Base-by-base conservation (phyloP, 768 basidiomycete species). In the Obba rivulosa region DNA sequence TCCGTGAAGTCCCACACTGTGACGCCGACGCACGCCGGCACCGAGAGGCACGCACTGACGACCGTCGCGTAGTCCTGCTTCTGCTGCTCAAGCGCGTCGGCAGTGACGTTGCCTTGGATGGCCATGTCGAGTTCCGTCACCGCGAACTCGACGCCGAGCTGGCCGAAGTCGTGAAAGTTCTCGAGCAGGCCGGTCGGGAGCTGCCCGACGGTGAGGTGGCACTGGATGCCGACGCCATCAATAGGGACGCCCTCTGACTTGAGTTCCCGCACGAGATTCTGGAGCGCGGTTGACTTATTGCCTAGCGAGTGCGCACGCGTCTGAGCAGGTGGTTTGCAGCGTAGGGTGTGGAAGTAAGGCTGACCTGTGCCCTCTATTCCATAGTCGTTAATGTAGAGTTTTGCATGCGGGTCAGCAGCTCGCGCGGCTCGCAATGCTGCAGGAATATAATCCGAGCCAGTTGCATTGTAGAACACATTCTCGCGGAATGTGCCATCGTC, bases 41-140 rank as follows among this genome's bases (percentile, higher is more conserved):
- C 62, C 18, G 48, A 66, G 43, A 72, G 68, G 59, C 82, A 85
- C 10, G 79, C 76, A 16, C 60, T 49, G 48, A 82, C 68, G 41
- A 82, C 74, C 17, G 69, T 71, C 61, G 71, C 63, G 52, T 82
- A 84, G 58, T 84, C 81, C 46, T 62, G 65, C 59, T 73, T 67
- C 56, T 84, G 81, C 56, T 81, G 78, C 21, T 64, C 69, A 35
- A 78, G 65, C 22, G 75, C 67, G 1, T 71, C 74, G 2, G 62
- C 55, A 2, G 77, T 79, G 28, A 31, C 28, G 23, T 16, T 34
- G 8, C 66, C 69, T 11, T 79, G 80, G 5, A 78, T 65, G 3
- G 69, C 69, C 54, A 79, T 77, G 58, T 85, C 83, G 38, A 85
- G 72, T 59, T 84, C 83, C 3, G 83, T 85, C 53, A 84, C 75